A percentile compares a stretch with the other conserved stretches of the same genome.
phyloP scores from a whole-genome alignment of 371 early-diverging fungal genomes.

The Chytridium lagenaria region DNA sequence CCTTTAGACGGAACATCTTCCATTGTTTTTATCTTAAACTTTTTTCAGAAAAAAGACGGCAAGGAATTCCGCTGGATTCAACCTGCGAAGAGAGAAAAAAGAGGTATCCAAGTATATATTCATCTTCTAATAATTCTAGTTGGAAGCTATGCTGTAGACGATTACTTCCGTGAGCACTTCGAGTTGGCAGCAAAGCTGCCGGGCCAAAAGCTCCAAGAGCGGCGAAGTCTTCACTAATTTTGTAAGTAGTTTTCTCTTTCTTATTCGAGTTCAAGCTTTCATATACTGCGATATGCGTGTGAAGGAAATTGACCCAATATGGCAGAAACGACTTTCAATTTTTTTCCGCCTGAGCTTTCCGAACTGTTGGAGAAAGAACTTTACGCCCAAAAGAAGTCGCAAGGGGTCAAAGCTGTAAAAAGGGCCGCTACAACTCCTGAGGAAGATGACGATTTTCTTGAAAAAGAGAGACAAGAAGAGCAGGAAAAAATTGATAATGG shows the following conservation, averaged over 20 bases:
- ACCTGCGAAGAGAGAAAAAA: slow-evolving; percentile 84
- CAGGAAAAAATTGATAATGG: slow-evolving; percentile 80
- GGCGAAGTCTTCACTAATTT: slow-evolving; percentile 43
- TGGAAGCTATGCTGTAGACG: slow-evolving; percentile 82
- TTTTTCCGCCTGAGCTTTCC: slow-evolving; percentile 81
- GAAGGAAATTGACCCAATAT: not conserved
- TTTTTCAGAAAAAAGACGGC: slow-evolving; percentile 38
- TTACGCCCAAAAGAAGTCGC: slow-evolving; percentile 42
- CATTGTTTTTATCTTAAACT: not conserved
- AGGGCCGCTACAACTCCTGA: slow-evolving; percentile 41
- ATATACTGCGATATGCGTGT: too few species aligned
- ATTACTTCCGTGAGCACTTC: slow-evolving; percentile 86
- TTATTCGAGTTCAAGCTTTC: too few species aligned
- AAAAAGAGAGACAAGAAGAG: slow-evolving; percentile 76
- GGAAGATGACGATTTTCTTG: slow-evolving; percentile 63
- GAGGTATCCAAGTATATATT: slow-evolving; percentile 17
- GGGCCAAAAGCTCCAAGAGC: slow-evolving; percentile 48
- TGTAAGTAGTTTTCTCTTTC: slow-evolving; percentile 14
- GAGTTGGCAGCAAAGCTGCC: slow-evolving; percentile 39
- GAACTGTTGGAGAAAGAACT: slow-evolving; percentile 85
- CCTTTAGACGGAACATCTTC: too few species aligned
- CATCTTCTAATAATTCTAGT: slow-evolving; percentile 3
- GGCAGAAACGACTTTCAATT: slow-evolving; percentile 86
- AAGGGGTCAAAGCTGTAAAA: slow-evolving; percentile 23
- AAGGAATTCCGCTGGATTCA: slow-evolving; percentile 75